Base-by-base conservation (phyloP, 179 eudicot genomes). In the Spinacia oleracea region DNA sequence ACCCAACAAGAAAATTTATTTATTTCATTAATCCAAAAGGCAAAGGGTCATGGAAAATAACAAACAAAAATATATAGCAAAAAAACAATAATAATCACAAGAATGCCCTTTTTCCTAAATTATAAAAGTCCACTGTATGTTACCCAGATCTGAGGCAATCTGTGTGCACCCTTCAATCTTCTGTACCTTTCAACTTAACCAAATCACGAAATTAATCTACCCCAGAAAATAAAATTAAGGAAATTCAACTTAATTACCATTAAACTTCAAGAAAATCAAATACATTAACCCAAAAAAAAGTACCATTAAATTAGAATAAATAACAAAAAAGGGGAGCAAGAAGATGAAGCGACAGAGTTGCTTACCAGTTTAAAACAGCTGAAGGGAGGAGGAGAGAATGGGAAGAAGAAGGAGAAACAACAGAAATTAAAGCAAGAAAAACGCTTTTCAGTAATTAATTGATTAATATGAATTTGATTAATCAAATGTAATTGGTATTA, bases 101-200 rank as follows among this genome's bases (percentile, higher is more conserved):
- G 23, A 65, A 65, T 65, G 70, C 43, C 70, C 70, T 65, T 65
- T 8, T 65, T 20, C 43, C 15, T 5, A 60, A 31, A 65, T 14
- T 6, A 25, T n/a, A 15, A 65, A 65, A 65, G 43, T 65, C 70
- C 43, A 65, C 70, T 65, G 43, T 14, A 15, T 14, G 23, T 65
- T 65, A 65, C 70, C 70, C 70, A 65, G 70, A 65, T 65, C 70
- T 65, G 70, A 65, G 70, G 70, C 70, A 65, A 65, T 65, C 42
- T 12, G 15, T 34, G 6, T 20, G 23, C 58, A 53, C 58, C 58
- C 23, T 53, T 53, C 58, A 53, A 53, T 53, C 58, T 16, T 53
- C n/a, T 53, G 23, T 9, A 60, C 42, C 23, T 32, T 65, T 65
- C 70, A 32, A 65, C 23, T 15, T 34, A 42, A 65, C 32, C 65